Evolutionary conservation across 495 filamentous ascomycete species (phyloP).

Genomic region (Aspergillus sclerotiicarbonarius): DNA sequence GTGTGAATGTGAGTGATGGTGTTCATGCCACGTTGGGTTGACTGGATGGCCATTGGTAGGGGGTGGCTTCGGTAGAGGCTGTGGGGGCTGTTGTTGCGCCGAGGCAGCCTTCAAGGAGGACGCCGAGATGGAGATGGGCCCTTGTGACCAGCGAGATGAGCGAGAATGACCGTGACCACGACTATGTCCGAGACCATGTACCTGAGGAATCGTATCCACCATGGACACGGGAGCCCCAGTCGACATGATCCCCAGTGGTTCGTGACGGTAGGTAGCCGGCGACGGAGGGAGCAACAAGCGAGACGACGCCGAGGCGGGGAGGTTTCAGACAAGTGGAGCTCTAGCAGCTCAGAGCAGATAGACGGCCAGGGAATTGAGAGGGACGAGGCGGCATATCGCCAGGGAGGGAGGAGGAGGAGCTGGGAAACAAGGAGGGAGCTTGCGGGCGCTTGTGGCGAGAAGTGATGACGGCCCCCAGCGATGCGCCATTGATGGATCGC

Average conservation of each 20-base stretch:
- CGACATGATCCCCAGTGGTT: slow-evolving; percentile 35
- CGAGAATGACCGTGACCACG: slow-evolving; percentile 42
- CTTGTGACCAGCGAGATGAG: slow-evolving; percentile 35
- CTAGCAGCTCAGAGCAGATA: slow-evolving; percentile 22
- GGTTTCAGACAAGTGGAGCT: slow-evolving; percentile 13
- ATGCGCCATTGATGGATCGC: too few relatives aligned
- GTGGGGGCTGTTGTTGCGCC: slow-evolving; percentile 18
- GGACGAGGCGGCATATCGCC: slow-evolving; percentile 22
- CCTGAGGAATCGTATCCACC: slow-evolving; percentile 31
- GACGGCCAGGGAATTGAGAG: slow-evolving; percentile 14
- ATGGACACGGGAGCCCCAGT: slow-evolving; percentile 32
- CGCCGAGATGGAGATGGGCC: slow-evolving; percentile 31
- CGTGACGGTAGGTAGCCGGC: slow-evolving; percentile 4
- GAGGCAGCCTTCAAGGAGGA: slow-evolving; percentile 20
- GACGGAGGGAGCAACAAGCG: slow-evolving; percentile 14
- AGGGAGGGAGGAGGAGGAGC: not conserved
- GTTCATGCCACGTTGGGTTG: slow-evolving; percentile 21
- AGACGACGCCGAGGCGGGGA: slow-evolving; percentile 10
- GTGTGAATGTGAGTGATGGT: slow-evolving; percentile 25
- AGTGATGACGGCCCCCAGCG: slow-evolving; percentile 5
- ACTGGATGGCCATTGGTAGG: slow-evolving; percentile 25
- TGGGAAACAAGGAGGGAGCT: slow-evolving; percentile 1
- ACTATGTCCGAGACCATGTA: slow-evolving; percentile 34
- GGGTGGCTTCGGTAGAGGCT: slow-evolving; percentile 15
- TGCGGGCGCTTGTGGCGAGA: slow-evolving; percentile 9